Percentiles rank a stretch among this genome's conserved stretches.
phyloP scores from a whole-genome alignment of 352 stramenopile genomes.

The Globisporangium splendens region DNA sequence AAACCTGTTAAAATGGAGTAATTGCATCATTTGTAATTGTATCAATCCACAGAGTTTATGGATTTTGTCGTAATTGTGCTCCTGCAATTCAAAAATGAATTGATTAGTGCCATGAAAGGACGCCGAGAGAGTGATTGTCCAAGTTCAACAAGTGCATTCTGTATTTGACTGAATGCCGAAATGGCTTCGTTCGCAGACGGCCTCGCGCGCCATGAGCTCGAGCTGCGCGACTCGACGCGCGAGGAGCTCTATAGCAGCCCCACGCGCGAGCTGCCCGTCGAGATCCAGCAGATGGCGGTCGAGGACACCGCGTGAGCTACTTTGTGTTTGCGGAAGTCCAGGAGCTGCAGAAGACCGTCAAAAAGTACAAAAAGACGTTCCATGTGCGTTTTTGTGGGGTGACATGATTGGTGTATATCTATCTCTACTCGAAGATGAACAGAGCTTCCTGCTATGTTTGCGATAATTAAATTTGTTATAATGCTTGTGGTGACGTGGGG shows the following conservation, averaged over 20 bases:
- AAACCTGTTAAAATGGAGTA: too few species aligned
- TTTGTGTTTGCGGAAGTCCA: constrained; percentile 86
- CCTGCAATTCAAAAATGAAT: too few species aligned
- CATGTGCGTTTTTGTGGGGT: constrained; percentile 25
- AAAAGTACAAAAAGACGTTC: constrained; percentile 71
- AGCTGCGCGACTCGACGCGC: constrained; percentile 59
- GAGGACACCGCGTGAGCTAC: constrained; percentile 85
- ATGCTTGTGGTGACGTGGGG: too few species aligned
- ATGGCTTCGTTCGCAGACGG: constrained; percentile 11
- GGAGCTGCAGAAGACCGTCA: constrained; percentile 60
- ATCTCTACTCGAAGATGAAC: background rate
- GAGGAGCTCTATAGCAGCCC: constrained; percentile 69
- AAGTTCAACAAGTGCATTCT: background rate
- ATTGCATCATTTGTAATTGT: too few species aligned
- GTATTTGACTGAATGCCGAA: background rate
- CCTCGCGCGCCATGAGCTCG: constrained; percentile 13
- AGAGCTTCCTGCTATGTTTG: background rate
- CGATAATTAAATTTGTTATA: background rate
- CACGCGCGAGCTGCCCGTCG: constrained; percentile 46
- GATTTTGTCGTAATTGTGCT: too few species aligned
- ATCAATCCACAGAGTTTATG: too few species aligned
- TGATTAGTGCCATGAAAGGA: too few species aligned
- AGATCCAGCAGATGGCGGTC: constrained; percentile 60
- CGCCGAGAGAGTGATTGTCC: background rate
- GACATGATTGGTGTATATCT: too few species aligned